These are phyloP conservation scores for Pleodorina starrii DNA, from an alignment of 139 green algal species.

Conservation along the genomic window DNA sequence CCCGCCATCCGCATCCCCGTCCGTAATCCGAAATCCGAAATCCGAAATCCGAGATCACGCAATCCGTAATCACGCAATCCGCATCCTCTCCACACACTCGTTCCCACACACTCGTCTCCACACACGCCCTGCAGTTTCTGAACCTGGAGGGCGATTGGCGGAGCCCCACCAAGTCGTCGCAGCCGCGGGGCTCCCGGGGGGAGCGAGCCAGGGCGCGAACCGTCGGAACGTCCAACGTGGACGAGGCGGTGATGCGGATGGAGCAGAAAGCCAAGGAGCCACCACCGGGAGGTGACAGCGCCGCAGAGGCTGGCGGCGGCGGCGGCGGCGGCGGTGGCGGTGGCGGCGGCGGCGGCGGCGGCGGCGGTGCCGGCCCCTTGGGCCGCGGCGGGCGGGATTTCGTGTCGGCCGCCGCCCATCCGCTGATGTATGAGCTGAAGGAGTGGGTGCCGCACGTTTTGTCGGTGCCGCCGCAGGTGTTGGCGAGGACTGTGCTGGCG, in stretches of 20 bases:
- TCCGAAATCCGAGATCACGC: too few species aligned
- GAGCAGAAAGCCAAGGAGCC: background rate
- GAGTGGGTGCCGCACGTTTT: slow-evolving; percentile 12
- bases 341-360: background rate
- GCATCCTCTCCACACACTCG: too few species aligned
- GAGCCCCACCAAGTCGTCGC: background rate
- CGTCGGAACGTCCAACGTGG: background rate
- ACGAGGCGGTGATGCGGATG: background rate
- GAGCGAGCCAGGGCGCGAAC: background rate
- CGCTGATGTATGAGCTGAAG: background rate
- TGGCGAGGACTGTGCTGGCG: background rate
- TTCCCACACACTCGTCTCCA: background rate
- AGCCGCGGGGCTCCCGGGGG: background rate
- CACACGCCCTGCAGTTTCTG: background rate
- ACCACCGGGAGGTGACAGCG: too few species aligned
- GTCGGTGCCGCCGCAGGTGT: slow-evolving; percentile 4
- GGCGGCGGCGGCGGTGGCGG: background rate
- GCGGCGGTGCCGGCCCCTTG: background rate
- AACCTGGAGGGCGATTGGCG: background rate
- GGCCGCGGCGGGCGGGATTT: background rate
- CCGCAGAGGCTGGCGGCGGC: background rate
- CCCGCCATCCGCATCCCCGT: too few species aligned
- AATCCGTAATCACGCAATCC: too few species aligned
- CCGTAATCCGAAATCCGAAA: too few species aligned
- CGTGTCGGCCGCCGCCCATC: background rate